These are phyloP conservation scores for Bruguiera parviflora DNA, from an alignment of 345 rosid species.

Conservation along the genomic window DNA sequence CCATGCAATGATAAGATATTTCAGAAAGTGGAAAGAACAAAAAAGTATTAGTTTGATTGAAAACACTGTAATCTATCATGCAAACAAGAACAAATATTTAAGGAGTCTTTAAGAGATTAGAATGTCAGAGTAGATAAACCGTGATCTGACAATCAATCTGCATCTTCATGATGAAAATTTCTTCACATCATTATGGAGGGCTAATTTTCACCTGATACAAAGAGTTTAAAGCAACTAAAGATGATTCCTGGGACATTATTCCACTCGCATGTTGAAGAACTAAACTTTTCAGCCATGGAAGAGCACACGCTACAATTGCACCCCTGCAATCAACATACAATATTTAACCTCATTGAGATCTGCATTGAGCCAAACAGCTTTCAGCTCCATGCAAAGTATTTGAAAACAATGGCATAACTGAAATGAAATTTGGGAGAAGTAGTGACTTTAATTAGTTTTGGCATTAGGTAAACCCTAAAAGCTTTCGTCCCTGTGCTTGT, in stretches of 20 bases:
- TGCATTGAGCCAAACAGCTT: no score
- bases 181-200: not conserved
- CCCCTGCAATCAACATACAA: constrained; percentile 47
- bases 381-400: no score
- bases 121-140: no score
- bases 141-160: no score
- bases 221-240: constrained; percentile 63
- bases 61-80: not conserved
- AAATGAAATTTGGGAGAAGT: no score
- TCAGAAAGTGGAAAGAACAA: not conserved
- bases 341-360: no score
- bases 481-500: not conserved
- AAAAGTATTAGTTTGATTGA: not conserved
- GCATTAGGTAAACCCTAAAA: no score
- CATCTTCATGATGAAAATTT: no score
- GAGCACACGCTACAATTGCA: constrained; percentile 74
- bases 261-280: constrained; percentile 82
- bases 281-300: constrained; percentile 85
- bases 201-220: constrained; percentile 66
- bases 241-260: constrained; percentile 82
- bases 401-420: no score
- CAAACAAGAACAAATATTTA: no score
- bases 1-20: constrained; percentile 17
- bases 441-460: no score
- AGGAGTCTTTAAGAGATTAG: no score